Base-by-base conservation (phyloP, 768 basidiomycete genomes). In the Boletus pseudo-olivaceus region DNA sequence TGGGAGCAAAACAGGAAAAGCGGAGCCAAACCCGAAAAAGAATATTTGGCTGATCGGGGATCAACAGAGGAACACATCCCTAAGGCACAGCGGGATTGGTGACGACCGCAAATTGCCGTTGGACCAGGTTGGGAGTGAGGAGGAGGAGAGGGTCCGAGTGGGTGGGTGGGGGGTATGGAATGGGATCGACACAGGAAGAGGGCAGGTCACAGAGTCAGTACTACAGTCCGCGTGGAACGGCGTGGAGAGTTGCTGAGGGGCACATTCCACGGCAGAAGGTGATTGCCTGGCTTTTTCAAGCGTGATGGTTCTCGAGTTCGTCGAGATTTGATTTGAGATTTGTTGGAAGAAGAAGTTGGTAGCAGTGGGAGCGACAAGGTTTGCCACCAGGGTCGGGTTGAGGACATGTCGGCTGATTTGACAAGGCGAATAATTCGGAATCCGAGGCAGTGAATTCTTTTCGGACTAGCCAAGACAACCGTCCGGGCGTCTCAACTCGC, bases 21-120 rank as follows among this genome's bases (percentile, higher is more conserved):
- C 69, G 71, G 71, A 70, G 60, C 61, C 57, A 71, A 58, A 73
- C 62, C 55, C 40, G 62, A 65, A 69, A 65, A 63, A 68, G 65
- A 65, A 62, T 65, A 48, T 68, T 65, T 69, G 60, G 65, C 73
- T 83, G 82, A 83, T 83, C 80, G 75, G 80, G 80, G 82, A 83
- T 83, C 82, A 83, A 75, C 70, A 71, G 71, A 75, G 73, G 69
- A 62, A 68, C 68, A 54, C 65, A 67, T 59, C 55, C 58, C 52
- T 56, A 49, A 71, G 69, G 69, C 60, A 71, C 71, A 30, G 42
- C 58, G 69, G 62, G 49, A 57, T 52, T 61, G 55, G 51, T 54
- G 49, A 58, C 67, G 46, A 61, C 63, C 69, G 69, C 65, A 61
- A 63, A 51, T 34, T 70, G 68, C 69, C 69, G 38, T 7, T 23